Evolutionary conservation across 352 stramenopile genomes (phyloP).

Genomic region (Pythium dissotocum): DNA sequence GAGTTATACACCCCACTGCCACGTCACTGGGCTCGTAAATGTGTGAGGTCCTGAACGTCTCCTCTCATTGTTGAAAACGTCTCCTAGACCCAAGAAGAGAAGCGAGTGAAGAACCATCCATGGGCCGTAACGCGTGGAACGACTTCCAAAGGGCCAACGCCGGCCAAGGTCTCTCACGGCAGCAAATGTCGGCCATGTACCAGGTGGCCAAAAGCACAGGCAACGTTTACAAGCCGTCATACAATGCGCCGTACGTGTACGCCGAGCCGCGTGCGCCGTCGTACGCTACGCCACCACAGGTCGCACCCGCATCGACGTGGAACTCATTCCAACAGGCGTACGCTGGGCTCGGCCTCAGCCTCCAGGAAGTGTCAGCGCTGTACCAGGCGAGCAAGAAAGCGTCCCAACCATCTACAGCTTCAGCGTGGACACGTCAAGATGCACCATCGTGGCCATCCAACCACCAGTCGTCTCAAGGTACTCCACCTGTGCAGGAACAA

Average conservation of each 20-base stretch:
- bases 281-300: neutral
- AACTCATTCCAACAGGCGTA: slow-evolving; percentile 2
- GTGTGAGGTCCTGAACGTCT: too few species aligned
- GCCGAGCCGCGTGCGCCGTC: neutral
- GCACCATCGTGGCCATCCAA: slow-evolving; percentile 1
- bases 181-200: neutral
- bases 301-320: neutral
- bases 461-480: neutral
- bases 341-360: slow-evolving; percentile 2
- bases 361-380: neutral
- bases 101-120: too few species aligned
- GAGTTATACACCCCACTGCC: too few species aligned
- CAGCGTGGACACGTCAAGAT: slow-evolving; percentile 5
- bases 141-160: too few species aligned
- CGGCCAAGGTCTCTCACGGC: too few species aligned
- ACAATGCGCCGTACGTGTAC: neutral
- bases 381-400: slow-evolving; percentile 8
- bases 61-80: too few species aligned
- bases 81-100: too few species aligned
- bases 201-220: neutral
- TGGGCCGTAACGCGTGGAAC: too few species aligned
- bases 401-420: neutral
- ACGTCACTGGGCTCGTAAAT: too few species aligned
- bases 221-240: neutral
- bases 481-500: neutral